Percentiles rank a stretch among this genome's conserved stretches.
phyloP scores from a whole-genome alignment of 2,329 filamentous ascomycete species.

The Emydomyces testavorans region DNA sequence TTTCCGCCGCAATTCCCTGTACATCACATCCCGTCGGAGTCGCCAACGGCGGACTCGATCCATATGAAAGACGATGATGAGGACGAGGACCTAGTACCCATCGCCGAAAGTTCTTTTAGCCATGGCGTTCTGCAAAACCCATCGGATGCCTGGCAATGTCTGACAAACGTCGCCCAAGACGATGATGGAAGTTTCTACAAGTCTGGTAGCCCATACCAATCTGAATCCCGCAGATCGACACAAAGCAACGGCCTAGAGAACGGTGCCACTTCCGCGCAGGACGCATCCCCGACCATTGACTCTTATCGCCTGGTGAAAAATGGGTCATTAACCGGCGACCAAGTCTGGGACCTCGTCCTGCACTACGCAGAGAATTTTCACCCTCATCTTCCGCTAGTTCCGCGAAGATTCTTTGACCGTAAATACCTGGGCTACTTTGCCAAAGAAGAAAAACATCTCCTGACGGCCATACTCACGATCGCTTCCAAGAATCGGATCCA shows the following conservation, averaged over 20 bases:
- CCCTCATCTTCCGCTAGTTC: slow-evolving; percentile 58
- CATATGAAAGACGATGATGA: slow-evolving; percentile 17
- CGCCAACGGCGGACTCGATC: slow-evolving; percentile 21
- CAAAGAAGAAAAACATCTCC: slow-evolving; percentile 51
- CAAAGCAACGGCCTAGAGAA: neutral
- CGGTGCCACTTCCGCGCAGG: slow-evolving; percentile 1
- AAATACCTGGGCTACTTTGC: slow-evolving; percentile 45
- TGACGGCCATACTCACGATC: slow-evolving; percentile 59
- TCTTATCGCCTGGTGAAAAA: slow-evolving; percentile 36
- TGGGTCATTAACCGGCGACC: slow-evolving; percentile 38
- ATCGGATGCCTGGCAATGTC: slow-evolving; percentile 40
- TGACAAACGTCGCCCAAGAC: slow-evolving; percentile 35
- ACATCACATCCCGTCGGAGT: slow-evolving; percentile 27
- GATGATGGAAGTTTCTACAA: slow-evolving; percentile 20
- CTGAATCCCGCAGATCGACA: slow-evolving; percentile 3
- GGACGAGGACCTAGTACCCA: slow-evolving; percentile 29
- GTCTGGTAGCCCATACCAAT: slow-evolving; percentile 18
- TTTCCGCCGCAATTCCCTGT: slow-evolving; percentile 25
- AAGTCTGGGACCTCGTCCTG: slow-evolving; percentile 42
- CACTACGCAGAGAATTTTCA: slow-evolving; percentile 57
- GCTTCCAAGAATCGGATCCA: slow-evolving; percentile 59
- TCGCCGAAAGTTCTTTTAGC: slow-evolving; percentile 28
- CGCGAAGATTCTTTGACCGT: slow-evolving; percentile 47
- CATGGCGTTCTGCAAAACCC: slow-evolving; percentile 36
- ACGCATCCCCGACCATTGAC: slow-evolving; percentile 22